These are phyloP conservation scores for Coleophoma crateriformis DNA, from an alignment of 2,329 filamentous ascomycete species.

Conservation along the genomic window DNA sequence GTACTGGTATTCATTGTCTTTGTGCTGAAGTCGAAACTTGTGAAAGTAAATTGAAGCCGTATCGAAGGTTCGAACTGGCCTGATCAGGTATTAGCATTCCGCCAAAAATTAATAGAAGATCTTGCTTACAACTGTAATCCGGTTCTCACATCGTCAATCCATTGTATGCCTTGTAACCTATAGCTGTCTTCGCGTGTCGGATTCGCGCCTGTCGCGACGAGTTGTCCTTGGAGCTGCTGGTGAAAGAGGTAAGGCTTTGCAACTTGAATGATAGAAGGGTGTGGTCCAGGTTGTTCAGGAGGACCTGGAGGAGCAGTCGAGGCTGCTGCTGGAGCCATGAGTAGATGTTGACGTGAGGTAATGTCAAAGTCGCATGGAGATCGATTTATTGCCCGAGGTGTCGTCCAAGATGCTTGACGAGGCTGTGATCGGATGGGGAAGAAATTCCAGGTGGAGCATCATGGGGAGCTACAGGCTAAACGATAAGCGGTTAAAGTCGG, in stretches of 20 bases:
- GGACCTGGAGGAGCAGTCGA: constrained; percentile 2
- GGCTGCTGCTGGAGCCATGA: constrained; percentile 15
- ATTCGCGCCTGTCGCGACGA: constrained; percentile 64
- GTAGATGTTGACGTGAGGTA: no score
- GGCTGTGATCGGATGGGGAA: no score
- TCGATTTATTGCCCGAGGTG: no score
- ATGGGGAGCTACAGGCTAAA: no score
- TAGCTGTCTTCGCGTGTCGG: constrained; percentile 74
- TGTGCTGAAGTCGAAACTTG: constrained; percentile 81
- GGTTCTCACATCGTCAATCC: constrained; percentile 81
- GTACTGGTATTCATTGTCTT: constrained; percentile 81
- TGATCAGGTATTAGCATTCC: constrained; percentile 26
- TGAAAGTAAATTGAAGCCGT: constrained; percentile 92
- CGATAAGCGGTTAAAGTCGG: no score
- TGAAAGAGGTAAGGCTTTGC: constrained; percentile 73
- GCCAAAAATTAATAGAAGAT: not conserved
- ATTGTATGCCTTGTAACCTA: constrained; percentile 78
- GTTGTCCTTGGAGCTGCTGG: constrained; percentile 68
- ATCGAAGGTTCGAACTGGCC: constrained; percentile 85
- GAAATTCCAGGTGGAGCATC: no score
- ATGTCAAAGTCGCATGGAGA: no score
- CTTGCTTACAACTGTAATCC: constrained; percentile 67
- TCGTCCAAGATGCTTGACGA: no score
- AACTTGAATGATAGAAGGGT: constrained; percentile 29
- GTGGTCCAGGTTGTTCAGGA: constrained; percentile 16